phyloP scores from a whole-genome alignment of 2,329 filamentous ascomycete genomes.

The Cytospora piceae region DNA sequence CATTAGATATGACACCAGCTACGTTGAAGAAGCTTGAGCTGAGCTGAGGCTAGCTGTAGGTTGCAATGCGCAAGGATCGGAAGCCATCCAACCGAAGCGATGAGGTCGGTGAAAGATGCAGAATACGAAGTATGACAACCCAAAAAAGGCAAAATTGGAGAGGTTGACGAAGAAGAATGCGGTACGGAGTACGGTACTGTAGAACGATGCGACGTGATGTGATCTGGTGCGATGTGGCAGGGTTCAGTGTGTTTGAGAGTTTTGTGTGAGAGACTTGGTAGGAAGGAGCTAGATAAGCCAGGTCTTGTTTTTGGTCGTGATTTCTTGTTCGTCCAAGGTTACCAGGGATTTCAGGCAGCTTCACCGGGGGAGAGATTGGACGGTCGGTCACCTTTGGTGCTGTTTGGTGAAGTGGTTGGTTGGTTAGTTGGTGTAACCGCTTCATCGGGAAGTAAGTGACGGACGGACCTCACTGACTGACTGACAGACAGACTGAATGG shows the following conservation, averaged over 20 bases:
- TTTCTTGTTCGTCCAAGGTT: not conserved
- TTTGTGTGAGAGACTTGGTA: not conserved
- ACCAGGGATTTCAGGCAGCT: not conserved
- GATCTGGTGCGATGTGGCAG: not conserved
- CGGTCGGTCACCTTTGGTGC: not conserved
- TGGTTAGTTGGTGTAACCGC: not conserved
- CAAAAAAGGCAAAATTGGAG: conserved; percentile 15
- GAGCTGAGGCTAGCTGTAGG: not conserved
- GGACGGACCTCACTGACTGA: not conserved
- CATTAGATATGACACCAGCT: not conserved
- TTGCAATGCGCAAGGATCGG: not conserved
- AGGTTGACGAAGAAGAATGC: conserved; percentile 15
- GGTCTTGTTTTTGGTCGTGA: not conserved
- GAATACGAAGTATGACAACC: conserved; percentile 20
- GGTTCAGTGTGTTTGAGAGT: not conserved
- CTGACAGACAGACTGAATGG: not conserved
- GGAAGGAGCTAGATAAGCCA: conserved; percentile 1
- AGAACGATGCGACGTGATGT: not conserved
- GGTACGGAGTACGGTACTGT: not conserved
- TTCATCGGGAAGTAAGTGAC: not conserved
- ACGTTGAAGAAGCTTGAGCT: not conserved
- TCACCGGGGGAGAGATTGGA: not conserved
- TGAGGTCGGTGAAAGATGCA: not conserved
- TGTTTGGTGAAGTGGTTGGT: not conserved
- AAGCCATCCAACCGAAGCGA: not conserved